A percentile compares a stretch with the other conserved stretches of the same genome.
Evolutionary conservation across 1,284 basidiomycete species (phyloP).

Genomic region (Trichosporon asahii): DNA sequence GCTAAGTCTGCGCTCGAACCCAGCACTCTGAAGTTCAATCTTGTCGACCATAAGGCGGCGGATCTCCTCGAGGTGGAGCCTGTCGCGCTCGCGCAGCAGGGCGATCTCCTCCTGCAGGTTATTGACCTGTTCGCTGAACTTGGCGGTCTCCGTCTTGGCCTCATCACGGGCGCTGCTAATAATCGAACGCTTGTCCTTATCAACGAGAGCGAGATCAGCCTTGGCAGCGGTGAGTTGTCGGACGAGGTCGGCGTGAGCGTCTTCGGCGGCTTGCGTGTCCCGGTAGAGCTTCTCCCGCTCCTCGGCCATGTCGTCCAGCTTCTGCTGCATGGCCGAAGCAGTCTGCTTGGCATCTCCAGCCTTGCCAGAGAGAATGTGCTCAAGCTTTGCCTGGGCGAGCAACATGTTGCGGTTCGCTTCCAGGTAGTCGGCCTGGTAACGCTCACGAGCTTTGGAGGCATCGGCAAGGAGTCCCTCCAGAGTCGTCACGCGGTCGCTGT

Average conservation of each 20-base stretch:
- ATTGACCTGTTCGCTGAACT: conserved; percentile 66
- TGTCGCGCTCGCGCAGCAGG: conserved; percentile 74
- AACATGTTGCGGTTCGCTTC: conserved; percentile 78
- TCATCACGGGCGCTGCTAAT: conserved; percentile 62
- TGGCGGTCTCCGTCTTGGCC: conserved; percentile 79
- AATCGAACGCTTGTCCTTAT: conserved; percentile 54
- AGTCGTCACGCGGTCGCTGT: conserved; percentile 65
- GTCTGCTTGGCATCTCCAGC: conserved; percentile 76
- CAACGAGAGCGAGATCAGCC: conserved; percentile 61
- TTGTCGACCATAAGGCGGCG: conserved; percentile 84
- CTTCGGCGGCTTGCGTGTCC: conserved; percentile 49
- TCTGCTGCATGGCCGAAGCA: conserved; percentile 77
- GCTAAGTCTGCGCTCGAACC: conserved; percentile 68
- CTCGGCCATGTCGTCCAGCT: conserved; percentile 81
- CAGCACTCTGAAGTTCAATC: conserved; percentile 80
- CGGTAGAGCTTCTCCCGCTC: conserved; percentile 71
- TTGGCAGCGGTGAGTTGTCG: conserved; percentile 77
- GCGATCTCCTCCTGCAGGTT: conserved; percentile 66
- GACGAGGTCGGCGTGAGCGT: conserved; percentile 63
- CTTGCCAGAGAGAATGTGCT: conserved; percentile 83
- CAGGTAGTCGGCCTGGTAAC: conserved; percentile 86
- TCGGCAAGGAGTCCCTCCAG: conserved; percentile 88
- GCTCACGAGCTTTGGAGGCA: conserved; percentile 78
- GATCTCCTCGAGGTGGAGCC: conserved; percentile 87
- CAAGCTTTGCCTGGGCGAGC: conserved; percentile 73